Percentiles rank a stretch among this genome's conserved stretches.
These are phyloP conservation scores for Hapsidospora chrysogenum DNA, from an alignment of 495 filamentous ascomycete species.

Conservation along the genomic window DNA sequence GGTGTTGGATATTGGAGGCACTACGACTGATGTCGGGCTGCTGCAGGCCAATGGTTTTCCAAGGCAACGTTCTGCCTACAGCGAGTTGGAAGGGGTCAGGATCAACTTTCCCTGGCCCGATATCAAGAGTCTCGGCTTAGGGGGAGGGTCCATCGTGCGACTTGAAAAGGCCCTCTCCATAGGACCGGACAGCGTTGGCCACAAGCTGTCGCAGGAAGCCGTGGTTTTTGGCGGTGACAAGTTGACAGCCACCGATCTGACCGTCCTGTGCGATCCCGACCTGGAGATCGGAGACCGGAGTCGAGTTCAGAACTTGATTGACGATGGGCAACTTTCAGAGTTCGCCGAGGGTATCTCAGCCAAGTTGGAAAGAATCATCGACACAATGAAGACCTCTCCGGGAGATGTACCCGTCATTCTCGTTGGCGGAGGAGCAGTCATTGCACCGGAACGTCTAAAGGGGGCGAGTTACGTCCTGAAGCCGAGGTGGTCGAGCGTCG, in stretches of 20 bases:
- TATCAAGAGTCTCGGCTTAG: conserved; percentile 34
- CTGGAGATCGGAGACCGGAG: conserved; percentile 12
- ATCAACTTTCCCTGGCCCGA: conserved; percentile 32
- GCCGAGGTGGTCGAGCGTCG: conserved; percentile 22
- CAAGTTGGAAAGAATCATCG: conserved; percentile 28
- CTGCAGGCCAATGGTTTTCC: conserved; percentile 28
- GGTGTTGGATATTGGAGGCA: conserved; percentile 34
- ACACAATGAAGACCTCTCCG: conserved; percentile 31
- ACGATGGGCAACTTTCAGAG: conserved; percentile 4
- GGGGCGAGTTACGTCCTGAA: conserved; percentile 18
- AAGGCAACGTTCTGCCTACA: conserved; percentile 23
- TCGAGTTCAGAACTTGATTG: conserved; percentile 6
- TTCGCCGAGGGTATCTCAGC: conserved; percentile 12
- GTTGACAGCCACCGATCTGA: conserved; percentile 33
- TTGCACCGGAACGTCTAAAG: conserved; percentile 13
- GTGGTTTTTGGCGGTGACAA: conserved; percentile 31
- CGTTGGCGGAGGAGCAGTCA: conserved; percentile 24
- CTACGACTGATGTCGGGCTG: conserved; percentile 27
- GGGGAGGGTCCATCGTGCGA: conserved; percentile 33
- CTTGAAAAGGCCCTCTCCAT: conserved; percentile 21
- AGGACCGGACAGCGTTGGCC: conserved; percentile 39
- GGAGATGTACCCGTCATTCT: conserved; percentile 26
- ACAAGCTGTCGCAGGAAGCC: conserved; percentile 29
- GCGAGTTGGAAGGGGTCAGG: conserved; percentile 25
- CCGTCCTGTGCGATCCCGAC: conserved; percentile 16